phyloP scores from a whole-genome alignment of 805 yeast genomes.

The Teunomyces panamensis region DNA sequence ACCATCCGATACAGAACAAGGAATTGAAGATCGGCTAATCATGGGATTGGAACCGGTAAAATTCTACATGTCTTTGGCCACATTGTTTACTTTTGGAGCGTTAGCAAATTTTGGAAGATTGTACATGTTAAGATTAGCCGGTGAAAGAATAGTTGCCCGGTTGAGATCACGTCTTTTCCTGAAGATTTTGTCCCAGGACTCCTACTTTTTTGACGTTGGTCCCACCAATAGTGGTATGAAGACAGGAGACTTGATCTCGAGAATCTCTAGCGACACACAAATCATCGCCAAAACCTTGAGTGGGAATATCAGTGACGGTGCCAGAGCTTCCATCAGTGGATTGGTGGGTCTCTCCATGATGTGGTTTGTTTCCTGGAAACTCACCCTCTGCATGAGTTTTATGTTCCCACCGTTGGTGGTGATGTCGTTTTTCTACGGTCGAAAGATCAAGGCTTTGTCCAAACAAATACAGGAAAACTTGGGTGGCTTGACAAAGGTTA shows the following conservation, averaged over 20 bases:
- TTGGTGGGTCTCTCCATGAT: constrained; percentile 88
- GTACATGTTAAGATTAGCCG: constrained; percentile 70
- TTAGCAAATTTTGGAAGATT: constrained; percentile 78
- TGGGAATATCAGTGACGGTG: constrained; percentile 89
- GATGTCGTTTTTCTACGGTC: constrained; percentile 81
- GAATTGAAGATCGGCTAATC: constrained; percentile 7
- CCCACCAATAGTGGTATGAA: constrained; percentile 47
- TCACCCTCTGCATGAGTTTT: constrained; percentile 77
- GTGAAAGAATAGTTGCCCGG: constrained; percentile 85
- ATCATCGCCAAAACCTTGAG: constrained; percentile 84
- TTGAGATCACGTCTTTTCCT: constrained; percentile 73
- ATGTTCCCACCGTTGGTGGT: constrained; percentile 80
- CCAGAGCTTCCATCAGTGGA: constrained; percentile 78
- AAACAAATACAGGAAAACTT: constrained; percentile 77
- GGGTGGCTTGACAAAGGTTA: constrained; percentile 82
- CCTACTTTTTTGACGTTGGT: constrained; percentile 84
- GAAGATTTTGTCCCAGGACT: constrained; percentile 79
- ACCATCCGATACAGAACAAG: constrained; percentile 10
- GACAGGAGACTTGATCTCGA: constrained; percentile 87
- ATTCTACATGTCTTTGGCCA: constrained; percentile 61
- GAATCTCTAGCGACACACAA: constrained; percentile 85
- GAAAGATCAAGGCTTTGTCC: constrained; percentile 69
- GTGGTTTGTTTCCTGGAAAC: constrained; percentile 78
- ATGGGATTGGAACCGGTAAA: constrained; percentile 61
- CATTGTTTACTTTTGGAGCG: constrained; percentile 70